phyloP scores from a whole-genome alignment of 805 yeast species.

The Saitoella complicata region DNA sequence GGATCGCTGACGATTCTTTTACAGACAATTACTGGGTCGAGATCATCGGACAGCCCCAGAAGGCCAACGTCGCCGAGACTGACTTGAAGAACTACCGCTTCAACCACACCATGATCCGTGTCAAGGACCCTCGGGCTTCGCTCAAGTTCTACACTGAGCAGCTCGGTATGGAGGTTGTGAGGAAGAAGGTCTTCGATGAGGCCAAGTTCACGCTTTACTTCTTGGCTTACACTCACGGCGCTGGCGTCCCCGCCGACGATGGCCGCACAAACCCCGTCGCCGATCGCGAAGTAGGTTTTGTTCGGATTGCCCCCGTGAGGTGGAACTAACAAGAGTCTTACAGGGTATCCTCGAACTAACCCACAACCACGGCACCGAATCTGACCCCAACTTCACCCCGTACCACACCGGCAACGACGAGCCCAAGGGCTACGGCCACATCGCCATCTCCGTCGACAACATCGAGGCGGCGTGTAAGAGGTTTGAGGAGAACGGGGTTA shows the following conservation, averaged over 20 bases:
- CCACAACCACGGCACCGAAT: slow-evolving; percentile 91
- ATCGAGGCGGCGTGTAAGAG: slow-evolving; percentile 36
- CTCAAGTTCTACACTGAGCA: slow-evolving; percentile 63
- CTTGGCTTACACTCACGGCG: slow-evolving; percentile 43
- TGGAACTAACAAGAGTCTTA: slow-evolving; percentile 13
- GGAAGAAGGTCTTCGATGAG: slow-evolving; percentile 36
- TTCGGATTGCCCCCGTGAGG: neutral
- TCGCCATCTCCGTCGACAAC: slow-evolving; percentile 59
- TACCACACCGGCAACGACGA: slow-evolving; percentile 75
- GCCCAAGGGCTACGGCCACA: slow-evolving; percentile 76
- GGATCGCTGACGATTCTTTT: neutral
- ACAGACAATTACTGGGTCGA: slow-evolving; percentile 95
- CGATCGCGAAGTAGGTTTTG: neutral
- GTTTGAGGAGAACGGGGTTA: slow-evolving; percentile 30
- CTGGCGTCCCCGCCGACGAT: slow-evolving; percentile 28
- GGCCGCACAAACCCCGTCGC: slow-evolving; percentile 12
- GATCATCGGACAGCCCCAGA: slow-evolving; percentile 40
- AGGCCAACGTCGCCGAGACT: slow-evolving; percentile 28
- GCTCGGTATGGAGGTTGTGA: slow-evolving; percentile 63
- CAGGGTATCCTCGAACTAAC: slow-evolving; percentile 79
- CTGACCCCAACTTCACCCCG: slow-evolving; percentile 47
- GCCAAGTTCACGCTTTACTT: slow-evolving; percentile 81
- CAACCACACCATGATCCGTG: slow-evolving; percentile 35
- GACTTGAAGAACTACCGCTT: slow-evolving; percentile 16
- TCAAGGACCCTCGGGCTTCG: slow-evolving; percentile 65